Evolutionary conservation across 495 filamentous ascomycete genomes (phyloP).

Genomic region (Neurospora sp.): DNA sequence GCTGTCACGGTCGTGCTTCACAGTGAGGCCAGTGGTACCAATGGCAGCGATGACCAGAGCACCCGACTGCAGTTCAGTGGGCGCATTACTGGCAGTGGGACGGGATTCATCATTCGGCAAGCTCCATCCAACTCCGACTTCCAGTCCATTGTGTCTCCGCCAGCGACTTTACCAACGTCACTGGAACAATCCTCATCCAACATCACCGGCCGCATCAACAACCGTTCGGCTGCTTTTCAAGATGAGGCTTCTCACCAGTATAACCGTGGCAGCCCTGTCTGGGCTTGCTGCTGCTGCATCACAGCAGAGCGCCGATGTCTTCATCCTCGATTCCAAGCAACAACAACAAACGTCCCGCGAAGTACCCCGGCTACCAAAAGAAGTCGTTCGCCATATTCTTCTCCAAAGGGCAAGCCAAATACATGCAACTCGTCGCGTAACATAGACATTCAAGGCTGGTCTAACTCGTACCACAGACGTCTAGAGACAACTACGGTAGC

Average conservation of each 20-base stretch:
- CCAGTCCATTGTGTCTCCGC: neutral
- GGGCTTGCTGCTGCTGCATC: conserved; percentile 16
- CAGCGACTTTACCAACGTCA: neutral
- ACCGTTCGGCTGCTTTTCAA: neutral
- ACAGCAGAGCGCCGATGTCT: conserved; percentile 20
- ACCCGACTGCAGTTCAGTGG: neutral
- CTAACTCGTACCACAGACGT: conserved; percentile 31
- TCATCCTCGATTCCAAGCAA: conserved; percentile 13
- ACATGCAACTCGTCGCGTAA: neutral
- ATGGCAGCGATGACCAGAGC: neutral
- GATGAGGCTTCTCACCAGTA: conserved; percentile 22
- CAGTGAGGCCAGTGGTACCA: neutral
- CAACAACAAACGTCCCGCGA: conserved; percentile 7
- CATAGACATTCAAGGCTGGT: conserved; percentile 15
- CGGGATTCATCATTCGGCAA: neutral
- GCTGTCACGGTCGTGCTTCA: neutral
- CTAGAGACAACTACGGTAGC: conserved; percentile 23
- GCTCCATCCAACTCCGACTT: neutral
- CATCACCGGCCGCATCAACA: neutral
- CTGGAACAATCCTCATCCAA: neutral
- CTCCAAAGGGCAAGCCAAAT: conserved; percentile 17
- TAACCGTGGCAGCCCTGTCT: conserved; percentile 17
- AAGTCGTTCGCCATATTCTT: conserved; percentile 27
- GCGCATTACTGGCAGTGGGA: neutral
- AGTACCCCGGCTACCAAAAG: conserved; percentile 19